Evolutionary conservation across 169 alveolate species (phyloP).

Genomic region (Cryptosporidium bovis): DNA sequence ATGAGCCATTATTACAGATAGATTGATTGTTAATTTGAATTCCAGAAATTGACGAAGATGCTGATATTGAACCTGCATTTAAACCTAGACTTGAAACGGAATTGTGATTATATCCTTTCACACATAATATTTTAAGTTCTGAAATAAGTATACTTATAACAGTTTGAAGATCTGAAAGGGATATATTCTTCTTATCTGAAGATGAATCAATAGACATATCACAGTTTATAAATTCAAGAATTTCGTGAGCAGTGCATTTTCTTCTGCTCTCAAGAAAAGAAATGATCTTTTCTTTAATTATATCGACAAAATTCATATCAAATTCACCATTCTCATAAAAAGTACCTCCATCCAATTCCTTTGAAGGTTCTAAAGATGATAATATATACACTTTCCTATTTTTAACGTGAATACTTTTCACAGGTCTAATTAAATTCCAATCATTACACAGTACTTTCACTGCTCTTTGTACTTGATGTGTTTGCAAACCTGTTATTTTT

Average conservation of each 20-base stretch:
- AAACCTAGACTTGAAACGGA: too few relatives aligned
- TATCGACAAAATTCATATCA: constrained; percentile 89
- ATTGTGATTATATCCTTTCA: constrained; percentile 75
- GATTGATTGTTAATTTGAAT: neutral
- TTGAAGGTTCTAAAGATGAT: constrained; percentile 89
- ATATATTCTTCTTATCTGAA: constrained; percentile 76
- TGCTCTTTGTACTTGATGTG: constrained; percentile 88
- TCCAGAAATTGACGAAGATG: constrained; percentile 74
- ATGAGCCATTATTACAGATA: constrained; percentile 54
- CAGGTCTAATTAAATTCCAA: constrained; percentile 87
- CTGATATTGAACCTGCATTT: constrained; percentile 74
- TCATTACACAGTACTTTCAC: constrained; percentile 87
- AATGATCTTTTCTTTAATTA: constrained; percentile 77
- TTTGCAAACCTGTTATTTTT: constrained; percentile 88
- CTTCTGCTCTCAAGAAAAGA: constrained; percentile 75
- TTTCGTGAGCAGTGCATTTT: constrained; percentile 61
- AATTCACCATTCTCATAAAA: constrained; percentile 91
- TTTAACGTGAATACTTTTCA: constrained; percentile 89
- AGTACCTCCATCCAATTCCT: constrained; percentile 91
- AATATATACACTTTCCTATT: constrained; percentile 89
- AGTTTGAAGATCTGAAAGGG: constrained; percentile 76
- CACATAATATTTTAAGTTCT: constrained; percentile 76
- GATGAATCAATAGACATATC: constrained; percentile 74
- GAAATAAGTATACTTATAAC: constrained; percentile 78
- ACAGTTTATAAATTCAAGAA: constrained; percentile 76